Evolutionary conservation across 2,329 filamentous ascomycete species (phyloP).

Genomic region (Rhynchosporium secalis): DNA sequence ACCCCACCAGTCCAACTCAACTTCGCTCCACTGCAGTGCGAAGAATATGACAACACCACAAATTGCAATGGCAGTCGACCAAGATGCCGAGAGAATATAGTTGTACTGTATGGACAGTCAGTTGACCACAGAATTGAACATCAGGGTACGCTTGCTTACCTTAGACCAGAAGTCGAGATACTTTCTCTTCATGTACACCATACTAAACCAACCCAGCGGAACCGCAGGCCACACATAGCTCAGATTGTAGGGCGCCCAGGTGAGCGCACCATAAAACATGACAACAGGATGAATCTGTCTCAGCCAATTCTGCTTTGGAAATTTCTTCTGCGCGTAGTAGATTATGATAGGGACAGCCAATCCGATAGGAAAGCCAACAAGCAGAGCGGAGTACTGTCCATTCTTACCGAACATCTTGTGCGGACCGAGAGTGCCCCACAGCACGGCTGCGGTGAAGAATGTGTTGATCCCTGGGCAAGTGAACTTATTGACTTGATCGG

Average conservation of each 20-base stretch:
- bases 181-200: conserved; percentile 49
- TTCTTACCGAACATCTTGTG: conserved; percentile 50
- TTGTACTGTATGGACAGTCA: conserved; percentile 44
- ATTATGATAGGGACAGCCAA: conserved; percentile 47
- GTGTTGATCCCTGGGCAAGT: conserved; percentile 53
- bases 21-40: conserved; percentile 47
- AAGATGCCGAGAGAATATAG: conserved; percentile 53
- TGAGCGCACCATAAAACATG: conserved; percentile 49
- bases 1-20: conserved; percentile 44
- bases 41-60: conserved; percentile 56
- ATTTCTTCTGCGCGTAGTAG: conserved; percentile 46
- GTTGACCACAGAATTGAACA: not conserved
- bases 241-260: conserved; percentile 53
- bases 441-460: conserved; percentile 56
- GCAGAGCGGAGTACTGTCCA: conserved; percentile 49
- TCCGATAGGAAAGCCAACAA: conserved; percentile 54
- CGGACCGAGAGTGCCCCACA: conserved; percentile 52
- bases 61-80: conserved; percentile 52
- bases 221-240: conserved; percentile 50
- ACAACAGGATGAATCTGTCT: conserved; percentile 51
- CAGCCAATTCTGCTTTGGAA: conserved; percentile 42
- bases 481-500: conserved; percentile 47
- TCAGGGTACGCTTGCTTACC: not conserved
- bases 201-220: conserved; percentile 49
- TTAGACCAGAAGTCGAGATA: conserved; percentile 52